These are phyloP conservation scores for Populus hybrid DNA, from an alignment of 441 rosid genomes.

Conservation along the genomic window DNA sequence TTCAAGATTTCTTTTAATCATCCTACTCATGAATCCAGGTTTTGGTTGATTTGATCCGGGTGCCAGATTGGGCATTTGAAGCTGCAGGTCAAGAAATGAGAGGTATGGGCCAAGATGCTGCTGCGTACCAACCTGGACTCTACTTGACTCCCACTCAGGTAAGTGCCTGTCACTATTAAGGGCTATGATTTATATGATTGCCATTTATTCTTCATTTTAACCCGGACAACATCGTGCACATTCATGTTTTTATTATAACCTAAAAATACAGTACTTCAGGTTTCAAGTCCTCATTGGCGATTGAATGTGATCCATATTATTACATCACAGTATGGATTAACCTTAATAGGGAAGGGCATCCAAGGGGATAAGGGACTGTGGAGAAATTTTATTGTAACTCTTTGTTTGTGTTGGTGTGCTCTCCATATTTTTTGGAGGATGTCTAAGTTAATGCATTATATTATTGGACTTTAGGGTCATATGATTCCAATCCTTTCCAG, in stretches of 20 bases:
- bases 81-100: conserved; percentile 99
- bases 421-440: neutral
- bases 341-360: neutral
- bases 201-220: neutral
- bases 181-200: neutral
- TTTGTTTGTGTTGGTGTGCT: neutral
- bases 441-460: neutral
- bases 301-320: neutral
- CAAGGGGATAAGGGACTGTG: neutral
- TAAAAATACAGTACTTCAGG: neutral
- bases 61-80: conserved; percentile 99
- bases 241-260: neutral
- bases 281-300: neutral
- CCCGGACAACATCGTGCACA: neutral
- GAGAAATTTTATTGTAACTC: neutral
- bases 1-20: conserved; percentile 3
- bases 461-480: neutral
- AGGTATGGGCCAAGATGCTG: conserved; percentile 85
- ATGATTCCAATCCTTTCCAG: neutral
- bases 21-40: conserved; percentile 42
- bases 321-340: neutral
- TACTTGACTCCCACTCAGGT: conserved; percentile 94
- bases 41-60: conserved; percentile 88
- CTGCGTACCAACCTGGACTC: conserved; percentile 93
- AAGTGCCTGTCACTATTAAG: conserved; percentile 15